A percentile compares a stretch with the other conserved stretches of the same genome.
phyloP scores from a whole-genome alignment of 768 basidiomycete species.

The Clitopilus hobsonii region DNA sequence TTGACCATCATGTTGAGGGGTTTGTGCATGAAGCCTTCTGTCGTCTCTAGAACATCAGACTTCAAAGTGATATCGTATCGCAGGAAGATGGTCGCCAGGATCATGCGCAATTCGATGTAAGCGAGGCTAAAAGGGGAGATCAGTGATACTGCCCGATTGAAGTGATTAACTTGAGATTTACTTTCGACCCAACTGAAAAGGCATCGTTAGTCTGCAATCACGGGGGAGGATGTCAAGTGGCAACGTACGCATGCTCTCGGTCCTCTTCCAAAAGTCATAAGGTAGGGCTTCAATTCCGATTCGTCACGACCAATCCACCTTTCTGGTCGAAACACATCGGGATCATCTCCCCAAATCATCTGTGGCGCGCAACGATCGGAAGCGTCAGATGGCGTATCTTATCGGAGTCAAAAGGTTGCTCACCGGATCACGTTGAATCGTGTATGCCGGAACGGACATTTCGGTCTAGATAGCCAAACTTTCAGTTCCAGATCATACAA shows the following conservation, averaged over 20 bases:
- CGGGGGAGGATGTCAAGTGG: neutral
- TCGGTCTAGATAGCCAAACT: conserved; percentile 18
- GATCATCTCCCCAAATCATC: conserved; percentile 25
- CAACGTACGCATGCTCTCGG: conserved; percentile 24
- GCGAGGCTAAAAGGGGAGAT: conserved; percentile 14
- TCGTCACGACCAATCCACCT: conserved; percentile 26
- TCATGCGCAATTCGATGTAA: conserved; percentile 21
- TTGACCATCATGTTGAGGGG: conserved; percentile 17
- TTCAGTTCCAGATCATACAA: neutral
- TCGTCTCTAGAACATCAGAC: conserved; percentile 15
- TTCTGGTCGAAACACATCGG: conserved; percentile 27
- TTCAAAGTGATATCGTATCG: conserved; percentile 19
- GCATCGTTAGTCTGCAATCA: neutral
- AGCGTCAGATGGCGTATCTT: neutral
- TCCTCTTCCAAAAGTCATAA: conserved; percentile 27
- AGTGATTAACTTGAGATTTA: conserved; percentile 3
- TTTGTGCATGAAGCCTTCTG: conserved; percentile 25
- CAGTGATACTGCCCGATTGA: conserved; percentile 1
- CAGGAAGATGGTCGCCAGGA: conserved; percentile 19
- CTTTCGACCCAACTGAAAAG: conserved; percentile 18
- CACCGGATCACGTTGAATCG: conserved; percentile 22
- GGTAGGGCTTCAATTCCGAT: conserved; percentile 14
- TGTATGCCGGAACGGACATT: conserved; percentile 29
- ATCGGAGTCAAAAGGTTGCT: neutral
- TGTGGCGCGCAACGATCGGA: conserved; percentile 3